phyloP scores from a whole-genome alignment of 2,329 filamentous ascomycete genomes.

The Aspergillus sp. region DNA sequence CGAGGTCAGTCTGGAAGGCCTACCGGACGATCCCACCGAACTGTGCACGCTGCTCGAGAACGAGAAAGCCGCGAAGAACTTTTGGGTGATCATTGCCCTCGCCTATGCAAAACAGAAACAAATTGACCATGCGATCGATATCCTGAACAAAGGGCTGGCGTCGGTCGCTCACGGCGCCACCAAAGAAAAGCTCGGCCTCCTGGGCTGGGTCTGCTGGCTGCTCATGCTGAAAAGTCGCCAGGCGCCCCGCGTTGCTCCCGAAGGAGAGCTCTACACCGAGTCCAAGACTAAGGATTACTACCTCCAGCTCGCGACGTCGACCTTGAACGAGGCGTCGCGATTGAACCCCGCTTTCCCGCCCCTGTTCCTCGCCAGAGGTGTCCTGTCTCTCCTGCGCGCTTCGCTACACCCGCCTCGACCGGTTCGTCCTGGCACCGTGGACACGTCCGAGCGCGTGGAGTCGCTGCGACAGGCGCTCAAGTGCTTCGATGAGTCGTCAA shows the following conservation, averaged over 20 bases:
- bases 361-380: slow-evolving; percentile 85
- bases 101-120: slow-evolving; percentile 96
- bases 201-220: slow-evolving; percentile 86
- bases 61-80: slow-evolving; percentile 83
- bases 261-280: slow-evolving; percentile 65
- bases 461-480: slow-evolving; percentile 82
- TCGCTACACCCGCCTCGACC: slow-evolving; percentile 76
- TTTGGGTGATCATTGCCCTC: slow-evolving; percentile 97
- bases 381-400: slow-evolving; percentile 81
- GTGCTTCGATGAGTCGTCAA: slow-evolving; percentile 90
- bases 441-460: slow-evolving; percentile 70
- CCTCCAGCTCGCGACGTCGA: slow-evolving; percentile 83
- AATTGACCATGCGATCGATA: slow-evolving; percentile 75
- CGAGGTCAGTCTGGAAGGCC: slow-evolving; percentile 87
- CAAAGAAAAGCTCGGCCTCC: slow-evolving; percentile 80
- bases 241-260: slow-evolving; percentile 66
- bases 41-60: slow-evolving; percentile 93
- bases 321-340: slow-evolving; percentile 90
- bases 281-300: slow-evolving; percentile 91
- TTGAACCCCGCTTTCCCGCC: slow-evolving; percentile 92
- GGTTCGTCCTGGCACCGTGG: slow-evolving; percentile 60
- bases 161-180: slow-evolving; percentile 68
- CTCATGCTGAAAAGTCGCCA: slow-evolving; percentile 86
- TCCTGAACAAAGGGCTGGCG: slow-evolving; percentile 69
- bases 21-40: slow-evolving; percentile 91